Percentiles rank a stretch among this genome's conserved stretches.
Evolutionary conservation across 495 filamentous ascomycete species (phyloP).

Genomic region (Talaromyces nanjingensis): DNA sequence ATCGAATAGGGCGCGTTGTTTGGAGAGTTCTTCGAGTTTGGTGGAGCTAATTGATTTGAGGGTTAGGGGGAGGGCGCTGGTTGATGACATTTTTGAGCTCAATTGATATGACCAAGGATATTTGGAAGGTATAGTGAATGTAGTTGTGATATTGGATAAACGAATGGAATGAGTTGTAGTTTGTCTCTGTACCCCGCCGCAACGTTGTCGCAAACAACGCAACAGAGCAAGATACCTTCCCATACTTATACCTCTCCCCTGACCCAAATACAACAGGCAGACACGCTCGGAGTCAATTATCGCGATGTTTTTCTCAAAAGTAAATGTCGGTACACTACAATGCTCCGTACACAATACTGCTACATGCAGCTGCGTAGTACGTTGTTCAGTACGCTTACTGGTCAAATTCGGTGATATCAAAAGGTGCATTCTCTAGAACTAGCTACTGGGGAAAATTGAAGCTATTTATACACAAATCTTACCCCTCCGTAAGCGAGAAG

Average conservation of each 20-base stretch:
- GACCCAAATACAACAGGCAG: neutral
- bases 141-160: neutral
- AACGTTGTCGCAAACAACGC: neutral
- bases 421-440: no score
- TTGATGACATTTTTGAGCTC: conserved; percentile 21
- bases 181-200: neutral
- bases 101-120: no score
- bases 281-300: neutral
- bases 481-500: no score
- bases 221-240: neutral
- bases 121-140: neutral
- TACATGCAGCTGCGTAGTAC: no score
- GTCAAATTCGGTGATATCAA: no score
- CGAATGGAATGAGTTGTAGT: neutral
- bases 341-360: no score
- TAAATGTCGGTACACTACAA: no score
- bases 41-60: conserved; percentile 58
- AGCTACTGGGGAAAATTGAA: no score
- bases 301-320: neutral
- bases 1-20: conserved; percentile 49
- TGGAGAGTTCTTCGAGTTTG: conserved; percentile 56
- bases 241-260: neutral
- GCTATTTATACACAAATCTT: no score
- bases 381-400: no score
- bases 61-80: conserved; percentile 47